These are phyloP conservation scores for Sporopachydermia cereana DNA, from an alignment of 1,139 yeast species.

Conservation along the genomic window DNA sequence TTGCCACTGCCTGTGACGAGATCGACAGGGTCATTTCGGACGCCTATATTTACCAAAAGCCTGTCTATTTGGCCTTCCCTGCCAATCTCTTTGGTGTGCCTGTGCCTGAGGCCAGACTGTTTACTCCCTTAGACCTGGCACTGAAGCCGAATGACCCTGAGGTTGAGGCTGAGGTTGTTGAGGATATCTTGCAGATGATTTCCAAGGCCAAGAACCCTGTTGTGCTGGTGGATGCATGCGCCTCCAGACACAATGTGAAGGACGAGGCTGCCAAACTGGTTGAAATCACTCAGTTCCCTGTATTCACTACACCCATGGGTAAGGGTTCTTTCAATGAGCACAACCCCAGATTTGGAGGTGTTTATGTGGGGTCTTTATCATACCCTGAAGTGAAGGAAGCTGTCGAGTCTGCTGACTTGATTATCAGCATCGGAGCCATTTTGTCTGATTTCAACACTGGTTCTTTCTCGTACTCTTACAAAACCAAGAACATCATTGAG, in stretches of 20 bases:
- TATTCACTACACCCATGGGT: constrained; percentile 86
- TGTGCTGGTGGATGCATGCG: constrained; percentile 80
- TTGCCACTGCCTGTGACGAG: constrained; percentile 49
- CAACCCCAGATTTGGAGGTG: constrained; percentile 73
- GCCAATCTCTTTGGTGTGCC: constrained; percentile 63
- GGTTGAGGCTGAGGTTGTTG: constrained; percentile 64
- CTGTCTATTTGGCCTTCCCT: constrained; percentile 76
- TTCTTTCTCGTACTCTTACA: constrained; percentile 72
- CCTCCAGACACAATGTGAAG: constrained; percentile 61
- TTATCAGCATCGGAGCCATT: constrained; percentile 70
- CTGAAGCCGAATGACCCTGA: constrained; percentile 54
- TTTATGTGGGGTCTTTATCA: constrained; percentile 72
- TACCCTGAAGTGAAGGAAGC: constrained; percentile 63
- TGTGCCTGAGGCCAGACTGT: constrained; percentile 44
- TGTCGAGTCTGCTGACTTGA: constrained; percentile 68
- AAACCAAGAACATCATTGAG: constrained; percentile 71
- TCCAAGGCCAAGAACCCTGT: constrained; percentile 52
- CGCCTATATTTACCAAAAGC: constrained; percentile 65
- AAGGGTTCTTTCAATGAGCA: constrained; percentile 69
- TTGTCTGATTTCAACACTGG: constrained; percentile 87
- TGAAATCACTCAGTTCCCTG: constrained; percentile 66
- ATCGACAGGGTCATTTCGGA: constrained; percentile 67
- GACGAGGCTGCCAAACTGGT: constrained; percentile 52
- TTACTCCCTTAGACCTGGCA: constrained; percentile 52
- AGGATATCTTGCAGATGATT: constrained; percentile 41